These are phyloP conservation scores for Helotiales sp. DNA, from an alignment of 2,329 filamentous ascomycete genomes.

Conservation along the genomic window DNA sequence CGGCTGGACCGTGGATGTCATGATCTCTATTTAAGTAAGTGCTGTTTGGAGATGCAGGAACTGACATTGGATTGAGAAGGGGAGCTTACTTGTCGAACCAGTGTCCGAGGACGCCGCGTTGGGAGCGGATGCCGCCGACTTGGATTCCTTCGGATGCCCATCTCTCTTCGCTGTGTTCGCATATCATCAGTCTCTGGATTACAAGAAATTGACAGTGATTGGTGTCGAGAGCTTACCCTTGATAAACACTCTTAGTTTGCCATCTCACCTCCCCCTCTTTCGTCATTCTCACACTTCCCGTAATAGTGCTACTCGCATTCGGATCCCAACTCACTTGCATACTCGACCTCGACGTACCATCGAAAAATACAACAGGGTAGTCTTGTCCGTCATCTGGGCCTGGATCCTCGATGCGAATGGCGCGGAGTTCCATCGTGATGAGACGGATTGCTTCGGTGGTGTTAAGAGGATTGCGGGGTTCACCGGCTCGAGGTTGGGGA, in stretches of 20 bases:
- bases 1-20: constrained; percentile 67
- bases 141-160: constrained; percentile 80
- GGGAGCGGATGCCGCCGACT: constrained; percentile 64
- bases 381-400: constrained; percentile 56
- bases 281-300: constrained; percentile 65
- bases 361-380: constrained; percentile 68
- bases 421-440: constrained; percentile 66
- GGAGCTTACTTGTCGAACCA: constrained; percentile 71
- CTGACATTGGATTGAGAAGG: background rate
- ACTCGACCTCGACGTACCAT: constrained; percentile 55
- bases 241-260: constrained; percentile 67
- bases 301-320: constrained; percentile 65
- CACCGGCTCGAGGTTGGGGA: constrained; percentile 41
- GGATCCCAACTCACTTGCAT: constrained; percentile 67
- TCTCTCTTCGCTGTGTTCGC: constrained; percentile 62
- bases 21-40: constrained; percentile 50
- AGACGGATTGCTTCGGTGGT: constrained; percentile 68
- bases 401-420: constrained; percentile 60
- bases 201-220: no score
- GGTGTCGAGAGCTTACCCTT: constrained; percentile 41
- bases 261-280: constrained; percentile 71
- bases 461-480: constrained; percentile 53
- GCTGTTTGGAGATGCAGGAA: background rate
- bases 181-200: constrained; percentile 13
- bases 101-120: constrained; percentile 68